These are phyloP conservation scores for Crithidia expoeki DNA, from an alignment of 208 protist species.

Conservation along the genomic window DNA sequence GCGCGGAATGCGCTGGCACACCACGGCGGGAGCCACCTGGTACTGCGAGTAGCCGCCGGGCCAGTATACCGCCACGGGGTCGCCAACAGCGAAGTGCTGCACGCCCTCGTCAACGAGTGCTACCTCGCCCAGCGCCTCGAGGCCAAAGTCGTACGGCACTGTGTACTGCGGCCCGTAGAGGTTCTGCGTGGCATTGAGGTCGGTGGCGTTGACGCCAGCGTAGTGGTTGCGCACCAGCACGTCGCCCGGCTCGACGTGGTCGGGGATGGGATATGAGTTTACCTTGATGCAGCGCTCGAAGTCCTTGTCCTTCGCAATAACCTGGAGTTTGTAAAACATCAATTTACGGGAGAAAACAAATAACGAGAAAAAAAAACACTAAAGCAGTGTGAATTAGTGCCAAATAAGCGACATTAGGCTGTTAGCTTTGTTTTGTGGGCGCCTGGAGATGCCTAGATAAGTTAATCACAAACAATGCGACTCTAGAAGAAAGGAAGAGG, in stretches of 20 bases:
- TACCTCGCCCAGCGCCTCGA: slow-evolving; percentile 44
- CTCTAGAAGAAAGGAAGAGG: too few species aligned
- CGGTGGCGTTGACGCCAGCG: slow-evolving; percentile 45
- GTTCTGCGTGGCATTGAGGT: slow-evolving; percentile 41
- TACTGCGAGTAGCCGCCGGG: slow-evolving; percentile 46
- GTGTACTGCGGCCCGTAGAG: slow-evolving; percentile 30
- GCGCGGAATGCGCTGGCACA: slow-evolving; percentile 25
- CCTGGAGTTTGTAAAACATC: slow-evolving; percentile 33
- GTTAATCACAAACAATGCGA: too few species aligned
- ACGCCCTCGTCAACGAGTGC: slow-evolving; percentile 21
- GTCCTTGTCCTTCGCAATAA: slow-evolving; percentile 37
- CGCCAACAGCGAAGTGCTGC: slow-evolving; percentile 28
- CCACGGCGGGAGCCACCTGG: slow-evolving; percentile 27
- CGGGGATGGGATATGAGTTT: slow-evolving; percentile 18
- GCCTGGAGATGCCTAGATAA: too few species aligned
- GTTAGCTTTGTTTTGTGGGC: too few species aligned
- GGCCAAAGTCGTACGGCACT: slow-evolving; percentile 34
- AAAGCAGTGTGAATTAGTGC: too few species aligned
- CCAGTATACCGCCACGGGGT: slow-evolving; percentile 34
- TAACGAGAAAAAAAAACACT: slow-evolving; percentile 4
- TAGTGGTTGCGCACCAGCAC: slow-evolving; percentile 39
- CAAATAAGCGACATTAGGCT: too few species aligned
- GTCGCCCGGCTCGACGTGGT: slow-evolving; percentile 19
- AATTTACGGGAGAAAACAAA: neutral
- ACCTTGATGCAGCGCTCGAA: slow-evolving; percentile 38